Conservation (phyloP, 352 stramenopile genomes). For the Pythium aquatile region DNA sequence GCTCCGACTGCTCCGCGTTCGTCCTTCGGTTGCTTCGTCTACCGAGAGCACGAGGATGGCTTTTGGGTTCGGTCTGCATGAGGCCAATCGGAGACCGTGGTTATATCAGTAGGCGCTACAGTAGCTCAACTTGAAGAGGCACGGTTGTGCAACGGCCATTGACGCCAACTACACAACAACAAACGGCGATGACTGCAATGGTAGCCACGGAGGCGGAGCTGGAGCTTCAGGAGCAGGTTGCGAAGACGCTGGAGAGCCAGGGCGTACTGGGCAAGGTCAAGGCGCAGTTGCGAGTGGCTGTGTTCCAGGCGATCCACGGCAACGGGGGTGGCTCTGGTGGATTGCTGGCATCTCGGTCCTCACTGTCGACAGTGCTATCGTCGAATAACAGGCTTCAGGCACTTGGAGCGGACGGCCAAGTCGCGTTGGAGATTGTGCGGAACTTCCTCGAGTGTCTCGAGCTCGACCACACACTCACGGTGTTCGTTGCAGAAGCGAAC, state of each 20-base stretch:
- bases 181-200: conserved; percentile 28
- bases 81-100: background rate
- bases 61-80: too few relatives aligned
- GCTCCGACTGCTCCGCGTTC: too few relatives aligned
- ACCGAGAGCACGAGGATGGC: too few relatives aligned
- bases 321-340: conserved; percentile 12
- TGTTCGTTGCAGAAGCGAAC: conserved; percentile 49
- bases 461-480: conserved; percentile 50
- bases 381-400: conserved; percentile 17
- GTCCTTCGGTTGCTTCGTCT: too few relatives aligned
- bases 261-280: conserved; percentile 78
- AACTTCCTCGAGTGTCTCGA: conserved; percentile 64
- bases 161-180: background rate
- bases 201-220: conserved; percentile 49
- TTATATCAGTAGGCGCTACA: conserved; percentile 4
- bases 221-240: conserved; percentile 64
- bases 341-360: background rate
- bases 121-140: conserved; percentile 10
- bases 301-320: conserved; percentile 78
- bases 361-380: conserved; percentile 14
- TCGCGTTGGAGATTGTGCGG: conserved; percentile 49
- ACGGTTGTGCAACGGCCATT: conserved; percentile 3
- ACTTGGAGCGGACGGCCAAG: conserved; percentile 33
- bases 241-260: conserved; percentile 48
- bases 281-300: conserved; percentile 68